Percentiles rank a stretch among this genome's conserved stretches.
phyloP scores from a whole-genome alignment of 2,329 filamentous ascomycete genomes.

The Ilyonectria destructans region DNA sequence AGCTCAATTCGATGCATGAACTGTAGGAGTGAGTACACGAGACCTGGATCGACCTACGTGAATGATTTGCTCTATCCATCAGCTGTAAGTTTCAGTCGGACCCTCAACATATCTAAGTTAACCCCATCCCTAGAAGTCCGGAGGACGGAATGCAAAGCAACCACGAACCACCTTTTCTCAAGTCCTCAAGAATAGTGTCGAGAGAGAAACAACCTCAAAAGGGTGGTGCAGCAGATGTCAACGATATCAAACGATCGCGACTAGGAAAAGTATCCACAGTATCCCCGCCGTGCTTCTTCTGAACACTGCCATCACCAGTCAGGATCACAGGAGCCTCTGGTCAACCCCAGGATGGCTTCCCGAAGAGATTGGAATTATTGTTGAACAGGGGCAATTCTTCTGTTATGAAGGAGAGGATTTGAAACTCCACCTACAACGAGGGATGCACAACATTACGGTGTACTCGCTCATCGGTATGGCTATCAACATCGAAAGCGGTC shows the following conservation, averaged over 20 bases:
- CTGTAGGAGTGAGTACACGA: constrained; percentile 88
- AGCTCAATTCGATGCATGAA: constrained; percentile 87
- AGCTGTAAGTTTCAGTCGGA: constrained; percentile 46
- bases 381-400: constrained; percentile 92
- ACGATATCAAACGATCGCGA: constrained; percentile 89
- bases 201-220: constrained; percentile 88
- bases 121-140: constrained; percentile 59
- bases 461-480: constrained; percentile 95
- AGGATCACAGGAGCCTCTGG: constrained; percentile 88
- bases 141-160: constrained; percentile 65
- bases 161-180: constrained; percentile 84
- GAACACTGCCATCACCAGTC: constrained; percentile 82
- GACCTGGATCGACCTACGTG: constrained; percentile 84
- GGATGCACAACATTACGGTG: constrained; percentile 85
- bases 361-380: constrained; percentile 92
- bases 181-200: constrained; percentile 92
- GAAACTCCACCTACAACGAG: constrained; percentile 83
- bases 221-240: constrained; percentile 96
- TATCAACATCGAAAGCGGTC: constrained; percentile 88
- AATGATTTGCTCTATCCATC: constrained; percentile 89
- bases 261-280: constrained; percentile 86
- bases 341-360: constrained; percentile 92
- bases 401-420: constrained; percentile 96
- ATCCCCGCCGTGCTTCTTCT: constrained; percentile 91
- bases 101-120: constrained; percentile 9